phyloP scores from a whole-genome alignment of 2,329 filamentous ascomycete species.

The Apiospora pterosperma region DNA sequence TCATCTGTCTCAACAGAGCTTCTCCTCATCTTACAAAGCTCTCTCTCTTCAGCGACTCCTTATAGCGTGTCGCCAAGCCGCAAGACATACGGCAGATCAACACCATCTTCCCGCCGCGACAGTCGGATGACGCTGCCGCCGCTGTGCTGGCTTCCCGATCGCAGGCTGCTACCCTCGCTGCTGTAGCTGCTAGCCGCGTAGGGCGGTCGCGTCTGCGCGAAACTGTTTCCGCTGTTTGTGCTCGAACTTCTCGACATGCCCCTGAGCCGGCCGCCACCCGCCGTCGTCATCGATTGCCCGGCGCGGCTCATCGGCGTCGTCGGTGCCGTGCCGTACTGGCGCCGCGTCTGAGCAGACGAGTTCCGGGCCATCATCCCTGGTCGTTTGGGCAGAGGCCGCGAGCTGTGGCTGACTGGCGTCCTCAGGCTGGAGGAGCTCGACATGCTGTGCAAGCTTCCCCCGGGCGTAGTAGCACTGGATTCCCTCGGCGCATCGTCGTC shows the following conservation, averaged over 20 bases:
- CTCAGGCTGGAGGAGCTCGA: neutral
- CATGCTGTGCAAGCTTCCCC: slow-evolving; percentile 10
- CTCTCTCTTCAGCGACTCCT: neutral
- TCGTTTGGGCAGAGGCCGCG: slow-evolving; percentile 15
- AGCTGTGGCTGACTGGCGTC: slow-evolving; percentile 27
- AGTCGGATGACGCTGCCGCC: slow-evolving; percentile 42
- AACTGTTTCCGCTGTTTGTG: slow-evolving; percentile 25
- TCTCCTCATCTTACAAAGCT: neutral
- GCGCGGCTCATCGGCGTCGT: slow-evolving; percentile 46
- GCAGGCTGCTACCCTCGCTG: slow-evolving; percentile 17
- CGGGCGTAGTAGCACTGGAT: slow-evolving; percentile 34
- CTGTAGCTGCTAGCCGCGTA: slow-evolving; percentile 31
- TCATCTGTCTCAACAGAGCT: no score
- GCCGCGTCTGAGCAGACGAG: slow-evolving; percentile 41
- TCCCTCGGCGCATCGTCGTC: slow-evolving; percentile 39
- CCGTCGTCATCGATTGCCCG: neutral
- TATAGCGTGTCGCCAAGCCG: slow-evolving; percentile 21
- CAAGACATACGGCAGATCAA: slow-evolving; percentile 33
- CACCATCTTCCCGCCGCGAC: slow-evolving; percentile 31
- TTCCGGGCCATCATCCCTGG: slow-evolving; percentile 29
- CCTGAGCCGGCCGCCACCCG: slow-evolving; percentile 6
- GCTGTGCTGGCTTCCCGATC: slow-evolving; percentile 34
- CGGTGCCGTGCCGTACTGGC: slow-evolving; percentile 48
- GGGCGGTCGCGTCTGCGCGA: slow-evolving; percentile 39
- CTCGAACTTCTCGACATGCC: slow-evolving; percentile 17